Evolutionary conservation across 2,329 filamentous ascomycete genomes (phyloP).

Genomic region (Biscogniauxia marginata): DNA sequence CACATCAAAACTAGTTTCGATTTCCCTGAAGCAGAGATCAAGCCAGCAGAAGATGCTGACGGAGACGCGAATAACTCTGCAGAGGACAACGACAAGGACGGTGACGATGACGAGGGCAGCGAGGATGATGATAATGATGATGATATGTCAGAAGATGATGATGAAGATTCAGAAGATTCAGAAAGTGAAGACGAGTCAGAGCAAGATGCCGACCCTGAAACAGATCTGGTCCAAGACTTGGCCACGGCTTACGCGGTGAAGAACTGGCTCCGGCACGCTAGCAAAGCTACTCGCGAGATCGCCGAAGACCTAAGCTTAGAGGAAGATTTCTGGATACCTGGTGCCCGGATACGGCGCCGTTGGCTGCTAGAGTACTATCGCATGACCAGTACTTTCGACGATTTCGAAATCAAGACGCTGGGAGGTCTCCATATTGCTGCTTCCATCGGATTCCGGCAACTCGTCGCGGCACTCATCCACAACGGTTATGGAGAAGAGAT

Average conservation of each 20-base stretch:
- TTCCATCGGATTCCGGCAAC: constrained; percentile 37
- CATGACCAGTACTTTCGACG: constrained; percentile 31
- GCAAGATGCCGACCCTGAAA: constrained; percentile 29
- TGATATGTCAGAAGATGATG: constrained; percentile 11
- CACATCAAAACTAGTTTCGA: constrained; percentile 37
- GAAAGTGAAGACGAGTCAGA: not conserved
- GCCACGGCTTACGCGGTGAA: constrained; percentile 39
- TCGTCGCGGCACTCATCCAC: constrained; percentile 38
- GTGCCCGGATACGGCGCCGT: constrained; percentile 36
- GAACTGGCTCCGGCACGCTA: constrained; percentile 41
- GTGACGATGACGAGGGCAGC: constrained; percentile 11
- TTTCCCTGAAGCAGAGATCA: constrained; percentile 20
- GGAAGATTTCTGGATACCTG: constrained; percentile 38
- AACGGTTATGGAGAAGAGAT: constrained; percentile 38
- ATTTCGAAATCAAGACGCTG: constrained; percentile 30
- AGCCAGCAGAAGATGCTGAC: constrained; percentile 9
- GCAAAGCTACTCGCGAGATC: constrained; percentile 42
- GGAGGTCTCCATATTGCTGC: constrained; percentile 40
- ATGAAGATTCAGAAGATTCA: constrained; percentile 12
- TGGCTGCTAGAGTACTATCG: constrained; percentile 38
- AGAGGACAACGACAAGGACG: constrained; percentile 5
- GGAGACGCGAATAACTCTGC: constrained; percentile 4
- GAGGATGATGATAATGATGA: constrained; percentile 9
- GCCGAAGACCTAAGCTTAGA: constrained; percentile 40
- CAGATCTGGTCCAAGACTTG: constrained; percentile 16